Evolutionary conservation across 805 yeast species (phyloP).

Genomic region (Dipodascus geniculatus): DNA sequence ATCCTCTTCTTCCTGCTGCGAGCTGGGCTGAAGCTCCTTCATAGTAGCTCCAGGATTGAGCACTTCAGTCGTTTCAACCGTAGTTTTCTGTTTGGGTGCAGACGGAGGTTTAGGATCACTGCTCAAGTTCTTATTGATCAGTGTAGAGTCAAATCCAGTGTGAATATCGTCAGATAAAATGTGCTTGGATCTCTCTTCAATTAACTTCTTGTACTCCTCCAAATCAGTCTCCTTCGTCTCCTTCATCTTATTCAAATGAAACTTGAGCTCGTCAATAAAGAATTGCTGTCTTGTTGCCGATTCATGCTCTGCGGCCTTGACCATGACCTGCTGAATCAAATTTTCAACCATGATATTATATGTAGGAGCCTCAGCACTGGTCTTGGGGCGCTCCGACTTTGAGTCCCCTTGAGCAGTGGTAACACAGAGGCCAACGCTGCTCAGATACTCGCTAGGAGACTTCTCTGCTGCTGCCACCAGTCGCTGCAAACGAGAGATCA

Average conservation of each 20-base stretch:
- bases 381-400: conserved; percentile 1
- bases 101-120: not conserved
- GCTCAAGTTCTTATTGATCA: conserved; percentile 48
- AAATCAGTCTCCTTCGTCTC: conserved; percentile 52
- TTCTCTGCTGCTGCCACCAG: conserved; percentile 36
- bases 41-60: conserved; percentile 19
- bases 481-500: conserved; percentile 62
- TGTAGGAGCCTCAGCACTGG: conserved; percentile 29
- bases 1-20: conserved; percentile 14
- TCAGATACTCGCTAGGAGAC: conserved; percentile 9
- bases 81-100: conserved; percentile 15
- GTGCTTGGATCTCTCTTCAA: conserved; percentile 57
- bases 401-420: conserved; percentile 14
- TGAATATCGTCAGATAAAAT: conserved; percentile 86
- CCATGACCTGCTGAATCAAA: conserved; percentile 62
- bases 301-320: conserved; percentile 39
- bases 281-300: conserved; percentile 16
- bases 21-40: conserved; percentile 4
- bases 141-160: conserved; percentile 83
- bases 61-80: conserved; percentile 23
- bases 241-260: conserved; percentile 62
- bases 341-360: conserved; percentile 92
- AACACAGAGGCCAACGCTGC: conserved; percentile 17
- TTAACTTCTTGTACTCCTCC: conserved; percentile 52
- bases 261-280: conserved; percentile 30